These are phyloP conservation scores for Chlorella sp. DNA, from an alignment of 139 green algal species.

Conservation along the genomic window DNA sequence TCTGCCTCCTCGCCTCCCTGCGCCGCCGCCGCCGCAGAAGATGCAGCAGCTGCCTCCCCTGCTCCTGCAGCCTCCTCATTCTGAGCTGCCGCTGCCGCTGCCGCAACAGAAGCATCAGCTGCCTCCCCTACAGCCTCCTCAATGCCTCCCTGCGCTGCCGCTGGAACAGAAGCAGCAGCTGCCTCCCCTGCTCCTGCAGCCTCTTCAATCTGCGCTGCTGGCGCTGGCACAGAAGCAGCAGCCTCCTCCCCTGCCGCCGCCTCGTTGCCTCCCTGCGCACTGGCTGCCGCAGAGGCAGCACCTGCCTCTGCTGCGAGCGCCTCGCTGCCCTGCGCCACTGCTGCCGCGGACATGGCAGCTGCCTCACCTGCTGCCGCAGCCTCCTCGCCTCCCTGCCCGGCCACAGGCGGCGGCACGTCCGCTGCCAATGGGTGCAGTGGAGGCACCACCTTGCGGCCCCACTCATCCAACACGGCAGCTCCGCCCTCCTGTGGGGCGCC, in stretches of 20 bases:
- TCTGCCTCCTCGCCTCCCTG: not conserved
- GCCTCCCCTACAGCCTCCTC: not conserved
- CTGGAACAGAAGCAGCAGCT: too few species aligned
- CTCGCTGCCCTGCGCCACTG: too few species aligned
- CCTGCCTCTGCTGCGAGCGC: too few species aligned
- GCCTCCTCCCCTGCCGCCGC: not conserved
- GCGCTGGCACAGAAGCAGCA: too few species aligned
- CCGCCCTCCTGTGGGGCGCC: not conserved
- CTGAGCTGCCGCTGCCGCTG: too few species aligned
- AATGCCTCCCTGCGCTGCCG: not conserved
- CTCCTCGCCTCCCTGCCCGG: not conserved
- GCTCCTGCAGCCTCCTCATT: too few species aligned
- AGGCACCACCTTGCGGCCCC: conserved; percentile 10
- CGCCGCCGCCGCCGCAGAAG: not conserved
- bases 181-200: not conserved
- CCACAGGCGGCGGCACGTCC: not conserved
- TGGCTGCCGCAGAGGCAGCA: too few species aligned
- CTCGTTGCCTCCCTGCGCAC: not conserved
- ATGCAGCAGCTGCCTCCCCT: not conserved
- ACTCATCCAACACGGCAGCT: not conserved
- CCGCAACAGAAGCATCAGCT: too few species aligned
- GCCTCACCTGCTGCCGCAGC: not conserved
- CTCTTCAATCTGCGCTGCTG: not conserved
- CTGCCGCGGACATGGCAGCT: too few species aligned
- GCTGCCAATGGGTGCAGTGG: not conserved